Evolutionary conservation across 2,329 filamentous ascomycete species (phyloP), one percentile per base, ranked within the genome.

Genomic region (Clathrospora elynae): DNA sequence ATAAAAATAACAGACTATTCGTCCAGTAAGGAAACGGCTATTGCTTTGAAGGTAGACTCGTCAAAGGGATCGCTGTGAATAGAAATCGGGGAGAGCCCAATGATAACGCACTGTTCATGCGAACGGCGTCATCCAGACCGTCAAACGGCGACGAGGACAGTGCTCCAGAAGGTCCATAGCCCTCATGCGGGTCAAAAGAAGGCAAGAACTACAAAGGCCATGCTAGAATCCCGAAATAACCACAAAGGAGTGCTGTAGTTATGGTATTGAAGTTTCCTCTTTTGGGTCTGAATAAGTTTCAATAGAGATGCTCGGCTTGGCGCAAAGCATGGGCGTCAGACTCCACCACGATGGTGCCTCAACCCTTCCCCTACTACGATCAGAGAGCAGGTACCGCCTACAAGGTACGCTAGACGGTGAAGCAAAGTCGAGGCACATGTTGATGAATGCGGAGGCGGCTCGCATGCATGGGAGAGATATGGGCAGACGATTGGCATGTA

Each of bases 221-320:
- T 41, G 14, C 32, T 24, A 6, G 25, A 7, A 16, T 14, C 29
- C 48, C 49, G 14, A 19, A 12, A 20, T n/a, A n/a, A 30, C 5
- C 23, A 51, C 20, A 51, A 57, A 51, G 45, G 46, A 51, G 53
- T 49, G 19, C 49, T 49, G 33, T 43, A 35, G 36, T 28, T 28
- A 31, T 32, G 32, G 20, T 43, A 25, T 31, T 50, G 37, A 38
- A 28, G 25, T 56, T 50, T 22, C 53, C 55, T 33, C 22, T 55
- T 61, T 46, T n/a, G 52, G 59, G 51, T 51, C 45, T 64, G 51
- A 66, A 66, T 66, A 67, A n/a, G 49, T 36, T 33, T 53, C 46
- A 57, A 62, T 62, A 57, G 49, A 45, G 35, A 35, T 31, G 20
- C 18, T 22, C 46, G 40, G 34, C 56, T 64, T 63, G 58, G 53